phyloP scores from a whole-genome alignment of 2,329 filamentous ascomycete species.

The Pestalotiopsis sp. region DNA sequence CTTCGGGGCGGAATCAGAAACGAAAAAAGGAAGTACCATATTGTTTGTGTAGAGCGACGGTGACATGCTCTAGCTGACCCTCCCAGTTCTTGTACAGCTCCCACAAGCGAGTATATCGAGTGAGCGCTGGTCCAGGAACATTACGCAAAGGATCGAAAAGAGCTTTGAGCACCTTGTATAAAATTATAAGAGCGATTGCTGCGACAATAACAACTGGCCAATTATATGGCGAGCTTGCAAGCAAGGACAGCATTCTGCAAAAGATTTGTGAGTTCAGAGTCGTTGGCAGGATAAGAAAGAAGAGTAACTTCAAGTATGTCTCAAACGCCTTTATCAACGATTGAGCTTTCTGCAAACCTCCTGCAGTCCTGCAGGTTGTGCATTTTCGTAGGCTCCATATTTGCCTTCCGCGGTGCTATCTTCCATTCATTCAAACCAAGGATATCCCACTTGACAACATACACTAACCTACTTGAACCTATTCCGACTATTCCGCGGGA shows the following conservation, averaged over 20 bases:
- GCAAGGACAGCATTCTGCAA: neutral
- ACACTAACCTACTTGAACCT: neutral
- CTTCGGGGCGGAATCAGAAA: too few relatives aligned
- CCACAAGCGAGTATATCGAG: slow-evolving; percentile 42
- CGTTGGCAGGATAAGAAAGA: neutral
- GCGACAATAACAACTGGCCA: neutral
- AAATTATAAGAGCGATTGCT: neutral
- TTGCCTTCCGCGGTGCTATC: neutral
- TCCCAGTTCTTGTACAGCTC: slow-evolving; percentile 30
- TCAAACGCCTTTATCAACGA: neutral
- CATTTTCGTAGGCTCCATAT: neutral
- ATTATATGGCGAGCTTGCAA: neutral
- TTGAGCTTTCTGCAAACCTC: neutral
- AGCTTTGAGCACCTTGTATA: neutral
- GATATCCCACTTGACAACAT: neutral
- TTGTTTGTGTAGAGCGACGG: slow-evolving; percentile 30
- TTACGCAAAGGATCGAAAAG: neutral
- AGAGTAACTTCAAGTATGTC: neutral
- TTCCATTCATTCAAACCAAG: neutral
- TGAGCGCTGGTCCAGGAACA: slow-evolving; percentile 42
- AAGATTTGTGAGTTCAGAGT: neutral
- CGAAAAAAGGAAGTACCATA: slow-evolving; percentile 27
- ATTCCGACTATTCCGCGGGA: neutral
- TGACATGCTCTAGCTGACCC: slow-evolving; percentile 32
- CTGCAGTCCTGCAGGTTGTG: neutral